These are phyloP conservation scores for Kluyveromyces starmeri DNA, from an alignment of 805 yeast genomes.

Conservation along the genomic window DNA sequence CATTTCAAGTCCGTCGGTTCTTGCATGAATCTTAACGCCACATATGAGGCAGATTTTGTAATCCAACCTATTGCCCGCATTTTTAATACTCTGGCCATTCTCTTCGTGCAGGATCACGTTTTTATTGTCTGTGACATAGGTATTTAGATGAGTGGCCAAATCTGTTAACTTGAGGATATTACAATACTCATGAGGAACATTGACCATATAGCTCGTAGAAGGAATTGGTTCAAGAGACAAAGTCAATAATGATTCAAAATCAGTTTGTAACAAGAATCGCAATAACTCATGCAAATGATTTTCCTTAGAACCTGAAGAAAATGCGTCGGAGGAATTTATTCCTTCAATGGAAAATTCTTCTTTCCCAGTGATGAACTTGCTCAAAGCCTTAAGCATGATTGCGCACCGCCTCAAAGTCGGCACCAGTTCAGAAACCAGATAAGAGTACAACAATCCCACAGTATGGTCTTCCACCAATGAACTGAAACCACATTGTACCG, in stretches of 20 bases:
- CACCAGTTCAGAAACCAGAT: slow-evolving; percentile 16
- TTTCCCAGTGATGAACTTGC: slow-evolving; percentile 22
- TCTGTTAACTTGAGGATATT: slow-evolving; percentile 45
- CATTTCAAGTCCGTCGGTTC: slow-evolving; percentile 26
- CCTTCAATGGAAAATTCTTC: slow-evolving; percentile 18
- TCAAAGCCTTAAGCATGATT: slow-evolving; percentile 27
- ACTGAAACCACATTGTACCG: background rate
- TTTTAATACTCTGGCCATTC: slow-evolving; percentile 20
- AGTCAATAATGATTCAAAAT: background rate
- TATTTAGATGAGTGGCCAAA: slow-evolving; percentile 39
- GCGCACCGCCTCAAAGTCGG: slow-evolving; percentile 26
- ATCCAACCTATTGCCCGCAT: slow-evolving; percentile 31
- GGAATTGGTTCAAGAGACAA: slow-evolving; percentile 1
- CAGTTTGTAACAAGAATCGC: background rate
- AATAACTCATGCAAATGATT: background rate
- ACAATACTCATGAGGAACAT: slow-evolving; percentile 38
- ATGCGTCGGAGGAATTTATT: slow-evolving; percentile 12
- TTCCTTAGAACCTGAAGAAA: slow-evolving; percentile 1
- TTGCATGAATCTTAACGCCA: slow-evolving; percentile 33
- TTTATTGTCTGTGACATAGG: slow-evolving; percentile 30
- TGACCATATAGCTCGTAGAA: slow-evolving; percentile 11
- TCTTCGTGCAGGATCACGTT: slow-evolving; percentile 24
- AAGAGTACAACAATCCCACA: slow-evolving; percentile 10
- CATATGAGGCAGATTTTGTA: slow-evolving; percentile 38
- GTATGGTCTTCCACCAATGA: background rate